Evolutionary conservation across 345 rosid genomes (phyloP).

Genomic region (Citrus maxima): DNA sequence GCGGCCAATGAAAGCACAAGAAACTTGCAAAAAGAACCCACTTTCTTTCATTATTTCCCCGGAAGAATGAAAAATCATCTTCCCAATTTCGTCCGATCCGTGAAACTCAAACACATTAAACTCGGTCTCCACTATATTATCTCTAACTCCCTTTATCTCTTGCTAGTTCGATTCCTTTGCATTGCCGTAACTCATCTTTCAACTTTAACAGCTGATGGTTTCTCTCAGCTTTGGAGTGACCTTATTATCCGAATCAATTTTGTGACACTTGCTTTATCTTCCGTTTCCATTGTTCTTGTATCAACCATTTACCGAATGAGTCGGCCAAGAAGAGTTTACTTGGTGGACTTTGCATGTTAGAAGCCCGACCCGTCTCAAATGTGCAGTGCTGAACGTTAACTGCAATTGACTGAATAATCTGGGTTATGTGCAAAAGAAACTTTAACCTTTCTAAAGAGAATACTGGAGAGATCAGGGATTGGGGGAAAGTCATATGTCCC

Average conservation of each 20-base stretch:
- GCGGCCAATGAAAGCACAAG: too few relatives aligned
- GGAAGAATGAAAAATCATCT: slow-evolving; percentile 1
- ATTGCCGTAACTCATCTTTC: slow-evolving; percentile 5
- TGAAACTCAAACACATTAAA: slow-evolving; percentile 32
- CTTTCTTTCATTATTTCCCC: too few relatives aligned
- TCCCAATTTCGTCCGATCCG: slow-evolving; percentile 21
- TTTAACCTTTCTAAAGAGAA: slow-evolving; percentile 29
- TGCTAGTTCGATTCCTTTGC: slow-evolving; percentile 16
- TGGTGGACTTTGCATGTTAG: slow-evolving; percentile 33
- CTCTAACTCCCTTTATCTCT: slow-evolving; percentile 22
- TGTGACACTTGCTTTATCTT: slow-evolving; percentile 8
- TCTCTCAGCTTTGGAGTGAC: slow-evolving; percentile 11
- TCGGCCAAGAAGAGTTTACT: slow-evolving; percentile 25
- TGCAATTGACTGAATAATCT: not conserved
- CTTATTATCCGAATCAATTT: slow-evolving; percentile 12
- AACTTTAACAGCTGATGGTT: slow-evolving; percentile 5
- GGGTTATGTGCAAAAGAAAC: slow-evolving; percentile 23
- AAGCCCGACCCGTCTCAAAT: slow-evolving; percentile 23
- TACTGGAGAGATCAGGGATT: slow-evolving; percentile 33
- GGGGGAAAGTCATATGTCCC: slow-evolving; percentile 25
- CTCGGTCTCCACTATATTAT: slow-evolving; percentile 39
- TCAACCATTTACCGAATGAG: slow-evolving; percentile 18
- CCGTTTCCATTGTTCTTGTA: slow-evolving; percentile 4
- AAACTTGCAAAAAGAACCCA: too few relatives aligned
- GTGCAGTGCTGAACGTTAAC: slow-evolving; percentile 20